These are phyloP conservation scores for Claviceps digitariae DNA, from an alignment of 2,329 filamentous ascomycete genomes.

Conservation along the genomic window DNA sequence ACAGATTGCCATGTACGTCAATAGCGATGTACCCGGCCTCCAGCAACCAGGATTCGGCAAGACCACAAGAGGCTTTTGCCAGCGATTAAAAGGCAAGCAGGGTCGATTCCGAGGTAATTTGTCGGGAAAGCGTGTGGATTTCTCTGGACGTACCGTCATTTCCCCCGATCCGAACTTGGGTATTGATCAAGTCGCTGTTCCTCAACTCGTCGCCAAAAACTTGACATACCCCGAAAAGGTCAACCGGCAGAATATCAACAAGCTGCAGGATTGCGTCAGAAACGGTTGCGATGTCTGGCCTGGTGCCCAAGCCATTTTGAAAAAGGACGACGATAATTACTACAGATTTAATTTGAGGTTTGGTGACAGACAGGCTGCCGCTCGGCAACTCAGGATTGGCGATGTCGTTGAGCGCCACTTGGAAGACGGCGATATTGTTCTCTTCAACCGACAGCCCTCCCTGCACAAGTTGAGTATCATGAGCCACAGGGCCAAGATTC, in stretches of 20 bases:
- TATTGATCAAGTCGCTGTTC: slow-evolving; percentile 88
- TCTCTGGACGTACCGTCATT: slow-evolving; percentile 94
- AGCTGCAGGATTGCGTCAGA: slow-evolving; percentile 58
- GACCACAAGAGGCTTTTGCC: slow-evolving; percentile 83
- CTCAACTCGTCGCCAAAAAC: slow-evolving; percentile 84
- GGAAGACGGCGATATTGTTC: slow-evolving; percentile 86
- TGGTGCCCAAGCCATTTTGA: slow-evolving; percentile 72
- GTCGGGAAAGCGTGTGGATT: slow-evolving; percentile 96
- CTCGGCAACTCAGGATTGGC: slow-evolving; percentile 62
- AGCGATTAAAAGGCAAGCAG: slow-evolving; percentile 92
- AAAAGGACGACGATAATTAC: slow-evolving; percentile 51
- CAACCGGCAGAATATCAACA: slow-evolving; percentile 72
- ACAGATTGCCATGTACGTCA: slow-evolving; percentile 95
- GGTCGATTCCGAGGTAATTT: slow-evolving; percentile 94
- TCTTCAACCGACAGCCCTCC: slow-evolving; percentile 96
- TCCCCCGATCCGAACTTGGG: slow-evolving; percentile 90
- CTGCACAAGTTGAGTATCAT: slow-evolving; percentile 98
- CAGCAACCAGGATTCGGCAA: slow-evolving; percentile 79
- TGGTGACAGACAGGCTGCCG: slow-evolving; percentile 29
- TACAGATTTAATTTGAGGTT: background rate
- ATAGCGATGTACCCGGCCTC: slow-evolving; percentile 89
- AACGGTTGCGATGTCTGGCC: slow-evolving; percentile 73
- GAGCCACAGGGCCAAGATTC: slow-evolving; percentile 83
- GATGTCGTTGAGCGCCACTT: slow-evolving; percentile 91
- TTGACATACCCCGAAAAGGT: slow-evolving; percentile 90